These are phyloP conservation scores for Parasitella parasitica DNA, from an alignment of 371 early-diverging fungal species.

Conservation along the genomic window DNA sequence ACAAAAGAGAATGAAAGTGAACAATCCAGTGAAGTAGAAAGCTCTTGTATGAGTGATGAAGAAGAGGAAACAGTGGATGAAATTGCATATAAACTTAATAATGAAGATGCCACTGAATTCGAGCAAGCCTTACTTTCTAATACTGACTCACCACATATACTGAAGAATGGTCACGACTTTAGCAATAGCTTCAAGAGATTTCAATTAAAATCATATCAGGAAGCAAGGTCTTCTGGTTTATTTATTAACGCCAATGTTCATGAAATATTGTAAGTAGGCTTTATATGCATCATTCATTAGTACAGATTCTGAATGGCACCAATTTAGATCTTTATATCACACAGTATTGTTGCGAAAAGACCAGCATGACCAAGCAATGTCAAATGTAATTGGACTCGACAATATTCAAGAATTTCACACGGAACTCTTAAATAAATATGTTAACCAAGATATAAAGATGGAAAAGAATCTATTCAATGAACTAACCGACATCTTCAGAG, in stretches of 20 bases:
- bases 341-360: conserved; percentile 16
- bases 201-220: no score
- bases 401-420: conserved; percentile 19
- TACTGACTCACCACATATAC: conserved; percentile 18
- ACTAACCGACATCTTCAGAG: conserved; percentile 20
- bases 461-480: conserved; percentile 18
- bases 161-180: conserved; percentile 17
- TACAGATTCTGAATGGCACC: conserved; percentile 17
- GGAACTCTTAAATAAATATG: conserved; percentile 20
- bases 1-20: conserved; percentile 14
- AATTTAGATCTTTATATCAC: conserved; percentile 21
- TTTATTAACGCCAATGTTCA: conserved; percentile 20
- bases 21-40: conserved; percentile 16
- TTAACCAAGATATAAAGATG: conserved; percentile 15
- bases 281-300: conserved; percentile 16
- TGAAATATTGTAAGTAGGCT: conserved; percentile 19
- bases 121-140: conserved; percentile 18
- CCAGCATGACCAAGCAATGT: conserved; percentile 4
- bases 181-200: conserved; percentile 15
- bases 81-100: conserved; percentile 17
- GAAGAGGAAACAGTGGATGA: conserved; percentile 17
- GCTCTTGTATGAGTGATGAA: conserved; percentile 22
- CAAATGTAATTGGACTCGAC: conserved; percentile 17
- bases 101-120: conserved; percentile 2
- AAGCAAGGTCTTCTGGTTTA: conserved; percentile 26